A percentile compares a stretch with the other conserved stretches of the same genome.
Evolutionary conservation across 176 grass and related monocot species (phyloP).

Genomic region (Juncus inflexus): DNA sequence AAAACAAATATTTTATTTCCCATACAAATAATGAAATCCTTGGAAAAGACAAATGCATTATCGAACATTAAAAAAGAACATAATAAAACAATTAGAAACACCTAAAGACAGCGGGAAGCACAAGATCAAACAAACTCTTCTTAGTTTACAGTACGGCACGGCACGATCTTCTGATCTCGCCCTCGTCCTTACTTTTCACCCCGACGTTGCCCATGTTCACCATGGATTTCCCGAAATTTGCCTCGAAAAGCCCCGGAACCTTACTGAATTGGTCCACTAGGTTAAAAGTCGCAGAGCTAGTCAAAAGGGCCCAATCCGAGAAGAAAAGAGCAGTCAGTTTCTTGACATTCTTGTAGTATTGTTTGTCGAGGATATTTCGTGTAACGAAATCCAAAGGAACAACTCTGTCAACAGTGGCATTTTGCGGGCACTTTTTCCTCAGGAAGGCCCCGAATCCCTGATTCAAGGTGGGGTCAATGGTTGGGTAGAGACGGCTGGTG

Average conservation of each 20-base stretch:
- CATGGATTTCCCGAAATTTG: conserved; percentile 29
- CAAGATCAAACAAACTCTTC: too few species aligned
- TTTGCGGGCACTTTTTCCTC: conserved; percentile 3
- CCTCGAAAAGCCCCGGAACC: conserved; percentile 26
- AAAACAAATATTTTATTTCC: too few species aligned
- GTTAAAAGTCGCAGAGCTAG: conserved; percentile 15
- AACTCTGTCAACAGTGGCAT: background rate
- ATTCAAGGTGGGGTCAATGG: conserved; percentile 30
- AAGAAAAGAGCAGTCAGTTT: conserved; percentile 34
- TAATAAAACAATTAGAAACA: too few species aligned
- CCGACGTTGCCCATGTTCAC: conserved; percentile 41
- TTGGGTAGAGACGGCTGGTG: background rate
- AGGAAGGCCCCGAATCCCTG: conserved; percentile 1
- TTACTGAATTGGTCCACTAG: conserved; percentile 21
- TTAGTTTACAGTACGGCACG: background rate
- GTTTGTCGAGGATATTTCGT: conserved; percentile 20
- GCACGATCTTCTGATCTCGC: conserved; percentile 32
- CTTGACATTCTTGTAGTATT: conserved; percentile 49
- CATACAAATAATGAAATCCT: too few species aligned
- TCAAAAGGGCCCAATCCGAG: conserved; percentile 30
- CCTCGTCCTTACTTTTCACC: background rate
- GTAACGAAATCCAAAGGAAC: conserved; percentile 35
- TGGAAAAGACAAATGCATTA: too few species aligned
- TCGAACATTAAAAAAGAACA: too few species aligned
- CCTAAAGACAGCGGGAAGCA: too few species aligned